Base-by-base conservation (phyloP, 164 flowering plant genomes). In the Vitis cinerea region DNA sequence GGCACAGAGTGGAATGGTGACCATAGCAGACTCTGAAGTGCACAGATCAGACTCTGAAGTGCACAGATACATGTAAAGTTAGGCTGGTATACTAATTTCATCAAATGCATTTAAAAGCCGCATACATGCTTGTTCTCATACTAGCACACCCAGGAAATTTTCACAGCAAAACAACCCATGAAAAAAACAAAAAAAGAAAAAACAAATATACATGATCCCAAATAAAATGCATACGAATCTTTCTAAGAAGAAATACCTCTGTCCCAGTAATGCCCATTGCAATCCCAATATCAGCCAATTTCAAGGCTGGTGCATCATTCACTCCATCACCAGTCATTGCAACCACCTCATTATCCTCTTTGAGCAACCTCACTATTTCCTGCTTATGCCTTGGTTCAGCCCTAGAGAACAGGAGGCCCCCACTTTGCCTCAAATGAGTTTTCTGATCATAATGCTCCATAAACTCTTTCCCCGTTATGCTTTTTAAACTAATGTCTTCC, bases 211-310 rank as follows among this genome's bases (percentile, higher is more conserved):
- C 7, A 37, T 37, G 44, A 37, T 37, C 44, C 7, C 44, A 37
- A 37, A 37, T 37, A 37, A 3, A 3, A 37, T 37, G 7, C 44
- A 37, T 37, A 37, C 0, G 44, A 16, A 8, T 14, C 8, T 10
- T 14, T 12, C 8, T 50, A 37, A 9, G 17, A 14, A 44, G 61
- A 50, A n/a, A 59, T 80, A 91, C 99, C 97, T 95, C 99, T 49
- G 98, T 95, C 47, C 99, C 98, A 71, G 97, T 73, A 70, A 93
- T 91, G 60, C 99, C 99, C 99, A 95, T 95, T 7, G 99, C 98
- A 71, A 95, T 82, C 9, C 99, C 99, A 78, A 95, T 92, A 75
- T 94, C 99, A 70, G 99, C 99, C 75, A 92, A 78, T 77, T 94
- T 94, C 72, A 94, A 67, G 51, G 97, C 93, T 76, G 94, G 97